Base-by-base conservation (phyloP, 202 grass and related monocot species). In the Dendrocalamus latiflorus region DNA sequence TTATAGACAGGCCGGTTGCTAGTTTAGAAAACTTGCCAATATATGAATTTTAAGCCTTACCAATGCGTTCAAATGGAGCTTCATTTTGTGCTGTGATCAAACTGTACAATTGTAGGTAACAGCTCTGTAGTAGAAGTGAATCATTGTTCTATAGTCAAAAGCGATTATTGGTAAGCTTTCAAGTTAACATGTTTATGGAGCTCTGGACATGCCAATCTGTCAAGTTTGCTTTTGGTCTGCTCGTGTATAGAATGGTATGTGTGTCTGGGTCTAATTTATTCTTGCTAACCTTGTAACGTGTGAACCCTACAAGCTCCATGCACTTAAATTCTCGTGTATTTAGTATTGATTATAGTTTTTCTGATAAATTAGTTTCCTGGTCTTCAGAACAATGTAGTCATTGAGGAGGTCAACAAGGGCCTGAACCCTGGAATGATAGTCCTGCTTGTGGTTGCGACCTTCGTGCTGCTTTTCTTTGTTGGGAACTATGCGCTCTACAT, bases 351-450 rank as follows among this genome's bases (percentile, higher is more conserved):
- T 50, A 41, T 42, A 72, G 24, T 65, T 74, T 65, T 70, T 76
- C 25, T 81, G 24, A 81, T 91, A n/a, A 2, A 33, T 69, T 13
- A 54, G 5, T 26, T 16, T 33, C 0, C 20, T 42, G 26, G 11
- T 86, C 61, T 83, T 47, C 83, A 98, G 96, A 92, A 83, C 67
- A 95, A 99, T 84, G 81, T 92, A 14, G 72, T 99, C 59, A 94
- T 87, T 20, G 89, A 99, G 76, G 91, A 93, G 83, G 89, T 74
- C 45, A 90, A 41, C 70, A 99, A 87, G 79, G 96, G 96, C 16
- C 70, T 99, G 43, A 99, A 99, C 91, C 91, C 96, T 37, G 93
- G 87, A 62, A 89, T 99, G 96, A 68, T 95, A 10, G 96, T 98
- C 11, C 88, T 98, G 85, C 85, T 98, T 75, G 93, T 92, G 38